phyloP scores from a whole-genome alignment of 495 filamentous ascomycete genomes.

The Neurospora sp. region DNA sequence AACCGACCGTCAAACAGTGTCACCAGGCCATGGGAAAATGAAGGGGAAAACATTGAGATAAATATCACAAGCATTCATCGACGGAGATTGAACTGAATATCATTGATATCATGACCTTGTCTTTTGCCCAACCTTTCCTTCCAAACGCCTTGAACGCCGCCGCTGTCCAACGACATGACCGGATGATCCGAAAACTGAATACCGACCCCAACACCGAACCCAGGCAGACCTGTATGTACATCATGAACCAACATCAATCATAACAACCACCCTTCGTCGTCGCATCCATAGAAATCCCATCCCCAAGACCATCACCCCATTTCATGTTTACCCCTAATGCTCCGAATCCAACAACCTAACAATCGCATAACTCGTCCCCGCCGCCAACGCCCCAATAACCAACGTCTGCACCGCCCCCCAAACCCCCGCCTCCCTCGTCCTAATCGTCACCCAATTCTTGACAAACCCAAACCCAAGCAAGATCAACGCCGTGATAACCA shows the following conservation, averaged over 20 bases:
- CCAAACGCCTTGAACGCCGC: background rate
- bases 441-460: conserved; percentile 36
- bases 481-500: conserved; percentile 41
- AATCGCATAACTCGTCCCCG: conserved; percentile 35
- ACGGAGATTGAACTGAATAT: background rate
- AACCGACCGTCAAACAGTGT: background rate
- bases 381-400: conserved; percentile 30
- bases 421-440: conserved; percentile 24
- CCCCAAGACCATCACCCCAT: background rate
- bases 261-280: background rate
- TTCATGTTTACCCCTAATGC: background rate
- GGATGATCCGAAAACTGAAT: background rate
- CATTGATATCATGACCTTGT: background rate
- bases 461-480: conserved; percentile 43
- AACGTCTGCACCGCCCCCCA: conserved; percentile 35
- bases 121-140: background rate
- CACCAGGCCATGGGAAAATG: background rate
- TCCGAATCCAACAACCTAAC: conserved; percentile 21
- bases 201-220: background rate
- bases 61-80: background rate
- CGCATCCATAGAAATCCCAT: background rate
- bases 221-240: background rate
- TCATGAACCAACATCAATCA: background rate
- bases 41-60: background rate
- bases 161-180: background rate